A percentile compares a stretch with the other conserved stretches of the same genome.
Evolutionary conservation across 169 alveolate species (phyloP).

Genomic region (Plasmodium chabaudi): DNA sequence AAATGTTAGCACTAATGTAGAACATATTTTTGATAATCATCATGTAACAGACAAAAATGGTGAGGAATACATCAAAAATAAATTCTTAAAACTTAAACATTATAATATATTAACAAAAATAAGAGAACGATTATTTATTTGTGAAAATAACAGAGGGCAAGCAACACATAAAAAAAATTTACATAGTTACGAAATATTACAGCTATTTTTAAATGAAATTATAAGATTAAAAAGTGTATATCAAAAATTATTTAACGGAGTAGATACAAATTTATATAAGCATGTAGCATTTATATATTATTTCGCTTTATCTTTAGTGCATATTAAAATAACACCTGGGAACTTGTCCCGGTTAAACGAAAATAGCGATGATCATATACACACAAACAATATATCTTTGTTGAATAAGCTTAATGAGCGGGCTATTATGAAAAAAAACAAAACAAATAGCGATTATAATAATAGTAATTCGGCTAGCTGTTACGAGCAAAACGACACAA

Average conservation of each 20-base stretch:
- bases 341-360: background rate
- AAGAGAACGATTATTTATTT: background rate
- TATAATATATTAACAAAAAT: constrained; percentile 26
- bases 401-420: constrained; percentile 6
- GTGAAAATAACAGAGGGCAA: background rate
- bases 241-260: constrained; percentile 25
- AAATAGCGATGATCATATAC: background rate
- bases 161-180: constrained; percentile 23
- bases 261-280: constrained; percentile 44
- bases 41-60: constrained; percentile 1
- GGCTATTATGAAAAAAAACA: background rate
- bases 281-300: constrained; percentile 63
- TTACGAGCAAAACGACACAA: background rate
- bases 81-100: constrained; percentile 59
- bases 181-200: constrained; percentile 17
- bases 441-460: background rate
- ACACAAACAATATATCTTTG: background rate
- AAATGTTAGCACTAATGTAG: background rate
- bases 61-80: constrained; percentile 23
- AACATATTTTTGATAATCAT: constrained; percentile 7
- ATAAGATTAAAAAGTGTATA: constrained; percentile 30
- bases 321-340: constrained; percentile 46
- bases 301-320: constrained; percentile 32
- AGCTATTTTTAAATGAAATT: constrained; percentile 29
- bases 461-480: background rate